Percentiles rank a stretch among this genome's conserved stretches.
Evolutionary conservation across 441 rosid genomes (phyloP).

Genomic region (Populus hybrid): DNA sequence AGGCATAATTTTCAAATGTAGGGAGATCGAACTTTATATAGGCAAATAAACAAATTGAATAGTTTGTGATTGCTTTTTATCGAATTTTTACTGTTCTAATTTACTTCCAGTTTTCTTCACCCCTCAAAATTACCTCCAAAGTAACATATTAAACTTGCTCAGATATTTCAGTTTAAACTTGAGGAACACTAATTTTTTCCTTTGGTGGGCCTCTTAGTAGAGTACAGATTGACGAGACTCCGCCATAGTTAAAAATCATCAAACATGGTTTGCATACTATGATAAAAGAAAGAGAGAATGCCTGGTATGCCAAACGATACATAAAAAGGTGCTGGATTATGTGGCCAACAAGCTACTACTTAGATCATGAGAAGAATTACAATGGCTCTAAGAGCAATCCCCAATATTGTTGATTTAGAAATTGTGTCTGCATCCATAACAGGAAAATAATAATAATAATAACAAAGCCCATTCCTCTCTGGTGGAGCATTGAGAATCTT

Average conservation of each 20-base stretch:
- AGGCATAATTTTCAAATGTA: not conserved
- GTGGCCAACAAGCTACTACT: conserved; percentile 73
- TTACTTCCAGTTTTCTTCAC: not conserved
- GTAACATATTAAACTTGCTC: not conserved
- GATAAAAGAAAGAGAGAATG: conserved; percentile 17
- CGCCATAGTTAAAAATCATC: not conserved
- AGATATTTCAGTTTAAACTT: not conserved
- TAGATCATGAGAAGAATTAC: conserved; percentile 83
- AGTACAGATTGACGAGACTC: not conserved
- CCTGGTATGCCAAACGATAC: conserved; percentile 92
- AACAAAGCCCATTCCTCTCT: too few species aligned
- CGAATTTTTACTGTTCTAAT: not conserved
- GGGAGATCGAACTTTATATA: not conserved
- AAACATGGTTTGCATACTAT: not conserved
- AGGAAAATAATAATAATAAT: not conserved
- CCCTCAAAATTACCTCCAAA: not conserved
- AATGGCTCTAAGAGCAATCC: conserved; percentile 83
- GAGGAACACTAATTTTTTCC: not conserved
- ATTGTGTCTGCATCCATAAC: conserved; percentile 50
- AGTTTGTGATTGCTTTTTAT: too few species aligned
- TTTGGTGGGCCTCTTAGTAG: too few species aligned
- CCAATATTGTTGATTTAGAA: conserved; percentile 88
- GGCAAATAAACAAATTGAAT: too few species aligned
- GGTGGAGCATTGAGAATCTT: too few species aligned
- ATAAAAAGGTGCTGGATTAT: conserved; percentile 52